These are phyloP conservation scores for Eucalyptus paniculata DNA, from an alignment of 345 rosid species.

Conservation along the genomic window DNA sequence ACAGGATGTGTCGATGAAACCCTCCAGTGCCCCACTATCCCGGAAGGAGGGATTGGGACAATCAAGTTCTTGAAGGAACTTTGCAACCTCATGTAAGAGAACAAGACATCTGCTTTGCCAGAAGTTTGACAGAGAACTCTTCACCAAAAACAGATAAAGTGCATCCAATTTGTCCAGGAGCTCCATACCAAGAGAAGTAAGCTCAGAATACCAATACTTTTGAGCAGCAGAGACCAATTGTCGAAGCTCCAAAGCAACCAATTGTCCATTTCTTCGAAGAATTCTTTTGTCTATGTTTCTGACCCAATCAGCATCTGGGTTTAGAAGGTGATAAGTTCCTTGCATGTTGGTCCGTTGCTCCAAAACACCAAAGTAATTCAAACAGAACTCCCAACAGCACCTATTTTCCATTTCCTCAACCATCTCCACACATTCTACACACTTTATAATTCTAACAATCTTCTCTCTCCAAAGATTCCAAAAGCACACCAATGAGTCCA, in stretches of 20 bases:
- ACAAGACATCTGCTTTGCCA: not conserved
- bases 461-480: constrained; percentile 35
- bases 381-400: constrained; percentile 20
- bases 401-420: not conserved
- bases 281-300: not conserved
- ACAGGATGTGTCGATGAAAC: not conserved
- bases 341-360: not conserved
- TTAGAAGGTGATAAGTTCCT: constrained; percentile 9
- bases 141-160: not conserved
- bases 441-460: constrained; percentile 4
- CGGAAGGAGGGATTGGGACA: not conserved
- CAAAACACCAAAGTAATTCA: constrained; percentile 30
- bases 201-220: constrained; percentile 16
- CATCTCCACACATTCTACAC: not conserved
- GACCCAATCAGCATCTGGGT: constrained; percentile 22
- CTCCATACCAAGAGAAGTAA: constrained; percentile 18
- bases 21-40: not conserved
- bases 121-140: constrained; percentile 2
- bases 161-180: constrained; percentile 19
- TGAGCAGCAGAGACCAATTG: constrained; percentile 18
- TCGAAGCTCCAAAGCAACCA: not conserved
- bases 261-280: not conserved
- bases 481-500: constrained; percentile 19
- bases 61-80: constrained; percentile 12
- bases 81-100: constrained; percentile 15